phyloP scores from a whole-genome alignment of 192 early-diverging fungal genomes.

The Backusella luteola region DNA sequence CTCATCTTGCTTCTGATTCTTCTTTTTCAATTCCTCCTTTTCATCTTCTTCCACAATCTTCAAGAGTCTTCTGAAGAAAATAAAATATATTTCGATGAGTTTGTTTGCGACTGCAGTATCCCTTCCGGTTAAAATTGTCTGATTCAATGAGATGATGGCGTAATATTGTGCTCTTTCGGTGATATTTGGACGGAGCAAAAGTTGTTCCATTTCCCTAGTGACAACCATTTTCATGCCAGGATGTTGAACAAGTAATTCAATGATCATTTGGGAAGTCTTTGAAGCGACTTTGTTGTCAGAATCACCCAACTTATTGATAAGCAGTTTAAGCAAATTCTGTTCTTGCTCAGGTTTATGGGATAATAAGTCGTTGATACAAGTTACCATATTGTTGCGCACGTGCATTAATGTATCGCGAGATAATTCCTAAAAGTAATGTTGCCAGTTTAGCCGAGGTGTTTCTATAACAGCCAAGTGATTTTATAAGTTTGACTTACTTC shows the following conservation, averaged over 20 bases:
- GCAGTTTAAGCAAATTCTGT: conserved; percentile 86
- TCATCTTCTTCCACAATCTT: conserved; percentile 48
- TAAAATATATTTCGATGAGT: conserved; percentile 90
- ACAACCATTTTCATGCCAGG: conserved; percentile 92
- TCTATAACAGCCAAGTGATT: not conserved
- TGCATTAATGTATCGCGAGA: conserved; percentile 84
- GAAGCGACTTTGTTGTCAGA: conserved; percentile 82
- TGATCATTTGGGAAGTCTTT: conserved; percentile 76
- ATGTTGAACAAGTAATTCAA: conserved; percentile 67
- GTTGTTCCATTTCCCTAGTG: conserved; percentile 82
- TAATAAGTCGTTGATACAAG: conserved; percentile 75
- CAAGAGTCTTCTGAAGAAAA: conserved; percentile 82
- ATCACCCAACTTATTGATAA: conserved; percentile 97
- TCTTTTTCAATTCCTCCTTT: conserved; percentile 48
- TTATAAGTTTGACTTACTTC: conserved; percentile 58
- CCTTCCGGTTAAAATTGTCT: conserved; percentile 78
- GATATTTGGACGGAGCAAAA: conserved; percentile 73
- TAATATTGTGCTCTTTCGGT: conserved; percentile 88
- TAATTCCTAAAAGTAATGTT: conserved; percentile 49
- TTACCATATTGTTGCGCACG: conserved; percentile 80
- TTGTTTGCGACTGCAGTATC: conserved; percentile 77
- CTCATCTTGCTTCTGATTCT: conserved; percentile 28
- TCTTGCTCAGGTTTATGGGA: conserved; percentile 93
- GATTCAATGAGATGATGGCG: conserved; percentile 88
- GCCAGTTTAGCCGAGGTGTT: not conserved